Conservation (phyloP, 1,284 basidiomycete genomes). For the Trichosporon sp. region DNA sequence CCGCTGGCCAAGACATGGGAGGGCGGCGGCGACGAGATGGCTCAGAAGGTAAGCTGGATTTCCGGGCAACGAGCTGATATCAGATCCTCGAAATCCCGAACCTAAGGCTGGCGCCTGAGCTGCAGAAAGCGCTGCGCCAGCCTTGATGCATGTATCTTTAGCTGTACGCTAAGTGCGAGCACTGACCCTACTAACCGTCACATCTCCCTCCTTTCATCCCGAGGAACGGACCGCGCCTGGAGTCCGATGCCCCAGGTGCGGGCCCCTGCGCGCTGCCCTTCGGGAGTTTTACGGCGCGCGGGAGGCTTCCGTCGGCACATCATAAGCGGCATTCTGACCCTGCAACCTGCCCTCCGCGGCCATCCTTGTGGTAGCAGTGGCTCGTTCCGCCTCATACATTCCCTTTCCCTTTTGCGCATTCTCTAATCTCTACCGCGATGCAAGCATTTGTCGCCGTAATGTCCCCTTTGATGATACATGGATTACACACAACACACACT, state of each 20-base stretch:
- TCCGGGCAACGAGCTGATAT: neutral
- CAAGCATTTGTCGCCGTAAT: too few relatives aligned
- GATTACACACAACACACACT: neutral
- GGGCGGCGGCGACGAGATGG: conserved; percentile 71
- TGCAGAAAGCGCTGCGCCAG: conserved; percentile 2
- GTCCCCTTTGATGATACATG: neutral
- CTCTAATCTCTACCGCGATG: too few relatives aligned
- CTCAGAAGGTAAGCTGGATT: conserved; percentile 57
- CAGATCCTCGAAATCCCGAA: conserved; percentile 20
- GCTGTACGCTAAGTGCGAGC: neutral
- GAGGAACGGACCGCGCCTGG: conserved; percentile 8
- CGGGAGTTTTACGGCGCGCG: neutral
- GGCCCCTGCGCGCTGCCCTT: conserved; percentile 5
- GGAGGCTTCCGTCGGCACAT: conserved; percentile 23
- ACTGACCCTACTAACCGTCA: neutral
- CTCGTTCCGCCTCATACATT: conserved; percentile 41
- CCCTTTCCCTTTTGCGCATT: neutral
- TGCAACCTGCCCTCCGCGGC: conserved; percentile 20
- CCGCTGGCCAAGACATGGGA: conserved; percentile 78
- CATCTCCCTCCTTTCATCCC: neutral
- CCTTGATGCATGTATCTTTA: conserved; percentile 11
- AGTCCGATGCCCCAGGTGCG: neutral
- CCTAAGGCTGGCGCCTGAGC: neutral
- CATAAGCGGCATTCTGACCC: conserved; percentile 39
- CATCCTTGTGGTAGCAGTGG: conserved; percentile 17